phyloP scores from a whole-genome alignment of 2,329 filamentous ascomycete species.

The Bertia moriformis region DNA sequence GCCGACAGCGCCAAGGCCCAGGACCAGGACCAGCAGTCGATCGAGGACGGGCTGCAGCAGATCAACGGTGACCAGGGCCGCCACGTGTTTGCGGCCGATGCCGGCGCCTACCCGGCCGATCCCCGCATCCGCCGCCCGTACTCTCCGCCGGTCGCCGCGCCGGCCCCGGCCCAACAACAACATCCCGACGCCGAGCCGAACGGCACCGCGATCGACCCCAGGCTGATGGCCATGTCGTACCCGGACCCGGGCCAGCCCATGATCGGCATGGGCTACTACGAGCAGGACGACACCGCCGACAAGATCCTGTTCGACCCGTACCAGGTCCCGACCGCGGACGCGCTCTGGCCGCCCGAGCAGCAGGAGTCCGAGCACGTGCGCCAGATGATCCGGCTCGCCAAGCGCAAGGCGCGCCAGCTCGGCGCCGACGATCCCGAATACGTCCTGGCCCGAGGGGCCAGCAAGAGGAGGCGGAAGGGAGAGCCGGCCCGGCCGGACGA shows the following conservation, averaged over 20 bases:
- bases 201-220: conserved; percentile 12
- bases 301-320: conserved; percentile 46
- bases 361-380: conserved; percentile 38
- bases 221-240: conserved; percentile 22
- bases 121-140: too few relatives aligned
- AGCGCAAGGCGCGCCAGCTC: conserved; percentile 33
- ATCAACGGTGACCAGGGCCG: conserved; percentile 16
- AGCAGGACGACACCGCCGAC: conserved; percentile 40
- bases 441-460: conserved; percentile 22
- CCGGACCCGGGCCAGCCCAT: conserved; percentile 36
- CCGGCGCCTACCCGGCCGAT: too few relatives aligned
- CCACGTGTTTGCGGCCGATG: conserved; percentile 13
- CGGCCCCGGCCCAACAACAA: conserved; percentile 5
- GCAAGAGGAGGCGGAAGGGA: conserved; percentile 24
- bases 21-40: conserved; percentile 8
- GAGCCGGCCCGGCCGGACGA: conserved; percentile 21
- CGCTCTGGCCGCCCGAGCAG: conserved; percentile 23
- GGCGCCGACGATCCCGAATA: conserved; percentile 43
- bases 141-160: conserved; percentile 4
- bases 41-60: conserved; percentile 7
- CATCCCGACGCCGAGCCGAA: conserved; percentile 11
- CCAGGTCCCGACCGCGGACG: conserved; percentile 31
- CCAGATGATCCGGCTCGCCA: conserved; percentile 36
- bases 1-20: conserved; percentile 39
- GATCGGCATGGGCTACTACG: conserved; percentile 45